Evolutionary conservation across 129 eudicot species (phyloP), one percentile per base, ranked within the genome.

Genomic region (Helichrysum umbraculigerum): DNA sequence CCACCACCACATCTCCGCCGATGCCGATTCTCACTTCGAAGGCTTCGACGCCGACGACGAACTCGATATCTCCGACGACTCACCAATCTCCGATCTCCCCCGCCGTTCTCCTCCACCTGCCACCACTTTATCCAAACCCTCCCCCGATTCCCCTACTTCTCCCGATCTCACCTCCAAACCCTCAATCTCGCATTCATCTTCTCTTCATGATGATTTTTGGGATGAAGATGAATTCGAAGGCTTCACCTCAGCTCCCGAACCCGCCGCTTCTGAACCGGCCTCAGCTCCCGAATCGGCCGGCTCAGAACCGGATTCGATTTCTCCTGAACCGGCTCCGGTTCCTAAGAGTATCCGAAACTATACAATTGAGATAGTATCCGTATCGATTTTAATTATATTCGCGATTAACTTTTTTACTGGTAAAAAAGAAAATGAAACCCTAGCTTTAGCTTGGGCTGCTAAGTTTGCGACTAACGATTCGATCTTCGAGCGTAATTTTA

Each of bases 151-250:
- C n/a, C n/a, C 54, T 47, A 15, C 14, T 47, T 47, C 3, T 14
- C 50, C n/a, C 77, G 88, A 87, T 84, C 81, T 71, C 70, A 16
- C 76, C 11, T 54, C 73, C 73, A 47, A 81, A 72, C 71, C 90
- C 39, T 61, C 90, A 7, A 6, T 76, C 4, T 20, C 89, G 30
- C 66, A 85, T 1, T 84, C 90, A 1, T 70, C 87, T 2, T 64
- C 69, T 29, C 21, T 7, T 89, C 88, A 47, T 15, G 54, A 47
- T 50, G 96, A 93, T 29, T 81, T 75, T 73, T 93, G 98, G 98
- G 98, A 93, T 58, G 98, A 93, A 66, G 98, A 93, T 70, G 98
- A 93, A 68, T 93, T 93, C 39, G 97, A 91, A 80, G 98, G 98
- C 6, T 68, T 93, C 22, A 12, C 58, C 72, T n/a, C 4, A 21